Conservation (phyloP, 1,139 yeast species). For the Protomyces gravidus region DNA sequence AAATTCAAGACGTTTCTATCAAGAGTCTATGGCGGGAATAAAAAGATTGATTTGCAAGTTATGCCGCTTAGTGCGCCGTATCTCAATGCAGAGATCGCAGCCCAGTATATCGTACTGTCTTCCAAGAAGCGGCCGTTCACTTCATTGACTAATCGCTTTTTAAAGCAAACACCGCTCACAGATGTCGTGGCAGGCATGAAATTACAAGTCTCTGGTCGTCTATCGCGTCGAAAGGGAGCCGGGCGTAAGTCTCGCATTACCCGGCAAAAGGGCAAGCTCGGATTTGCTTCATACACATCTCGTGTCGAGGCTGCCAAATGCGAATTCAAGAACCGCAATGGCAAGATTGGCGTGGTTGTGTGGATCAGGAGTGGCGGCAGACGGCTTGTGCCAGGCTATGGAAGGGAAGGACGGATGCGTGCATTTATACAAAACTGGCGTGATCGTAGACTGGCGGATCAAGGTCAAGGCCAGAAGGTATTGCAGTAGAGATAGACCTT, state of each 20-base stretch:
- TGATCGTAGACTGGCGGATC: constrained; percentile 13
- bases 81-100: constrained; percentile 27
- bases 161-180: constrained; percentile 17
- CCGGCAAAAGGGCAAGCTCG: constrained; percentile 25
- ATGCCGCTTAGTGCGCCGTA: constrained; percentile 27
- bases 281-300: constrained; percentile 19
- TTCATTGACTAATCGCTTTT: constrained; percentile 16
- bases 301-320: constrained; percentile 26
- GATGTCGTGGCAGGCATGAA: constrained; percentile 26
- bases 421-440: constrained; percentile 21
- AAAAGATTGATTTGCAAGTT: constrained; percentile 18
- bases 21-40: constrained; percentile 16
- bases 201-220: constrained; percentile 24
- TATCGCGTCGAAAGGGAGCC: constrained; percentile 23
- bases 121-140: constrained; percentile 22
- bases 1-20: constrained; percentile 13
- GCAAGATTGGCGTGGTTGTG: constrained; percentile 25
- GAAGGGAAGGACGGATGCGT: constrained; percentile 18
- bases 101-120: constrained; percentile 19
- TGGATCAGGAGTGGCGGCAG: constrained; percentile 25
- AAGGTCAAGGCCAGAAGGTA: too few relatives aligned
- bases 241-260: constrained; percentile 23
- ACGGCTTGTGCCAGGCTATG: constrained; percentile 19
- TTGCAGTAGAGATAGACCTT: too few relatives aligned
- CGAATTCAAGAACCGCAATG: constrained; percentile 26